These are phyloP conservation scores for Phytophthora pini DNA, from an alignment of 352 stramenopile species.

Conservation along the genomic window DNA sequence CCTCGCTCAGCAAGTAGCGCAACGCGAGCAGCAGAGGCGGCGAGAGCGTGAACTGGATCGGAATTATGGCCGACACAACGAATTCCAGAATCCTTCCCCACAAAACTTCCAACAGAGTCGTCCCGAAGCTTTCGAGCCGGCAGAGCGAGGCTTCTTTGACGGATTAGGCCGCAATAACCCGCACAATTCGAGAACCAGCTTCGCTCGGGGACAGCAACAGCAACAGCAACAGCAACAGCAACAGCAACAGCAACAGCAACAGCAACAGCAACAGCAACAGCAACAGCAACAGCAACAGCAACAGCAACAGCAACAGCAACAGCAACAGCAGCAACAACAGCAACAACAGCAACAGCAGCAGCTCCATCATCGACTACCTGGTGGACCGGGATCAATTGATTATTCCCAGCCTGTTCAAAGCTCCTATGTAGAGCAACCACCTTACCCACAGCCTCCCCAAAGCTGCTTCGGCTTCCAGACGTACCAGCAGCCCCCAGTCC, in stretches of 20 bases:
- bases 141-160: conserved; percentile 43
- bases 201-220: conserved; percentile 51
- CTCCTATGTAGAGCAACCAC: conserved; percentile 9
- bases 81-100: conserved; percentile 9
- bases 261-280: too few relatives aligned
- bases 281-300: too few relatives aligned
- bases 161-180: conserved; percentile 54
- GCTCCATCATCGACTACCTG: conserved; percentile 22
- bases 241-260: too few relatives aligned
- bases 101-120: conserved; percentile 11
- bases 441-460: conserved; percentile 7
- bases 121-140: conserved; percentile 5
- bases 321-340: conserved; percentile 12
- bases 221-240: conserved; percentile 16
- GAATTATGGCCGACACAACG: conserved; percentile 15
- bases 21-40: conserved; percentile 59
- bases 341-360: conserved; percentile 11
- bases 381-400: conserved; percentile 6
- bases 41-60: conserved; percentile 43
- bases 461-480: conserved; percentile 5
- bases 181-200: conserved; percentile 40
- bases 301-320: too few relatives aligned
- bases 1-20: conserved; percentile 60
- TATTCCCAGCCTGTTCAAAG: conserved; percentile 12
- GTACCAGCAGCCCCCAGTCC: conserved; percentile 14